Evolutionary conservation across 2,329 filamentous ascomycete genomes (phyloP).

Genomic region (Alternaria metachromatica): DNA sequence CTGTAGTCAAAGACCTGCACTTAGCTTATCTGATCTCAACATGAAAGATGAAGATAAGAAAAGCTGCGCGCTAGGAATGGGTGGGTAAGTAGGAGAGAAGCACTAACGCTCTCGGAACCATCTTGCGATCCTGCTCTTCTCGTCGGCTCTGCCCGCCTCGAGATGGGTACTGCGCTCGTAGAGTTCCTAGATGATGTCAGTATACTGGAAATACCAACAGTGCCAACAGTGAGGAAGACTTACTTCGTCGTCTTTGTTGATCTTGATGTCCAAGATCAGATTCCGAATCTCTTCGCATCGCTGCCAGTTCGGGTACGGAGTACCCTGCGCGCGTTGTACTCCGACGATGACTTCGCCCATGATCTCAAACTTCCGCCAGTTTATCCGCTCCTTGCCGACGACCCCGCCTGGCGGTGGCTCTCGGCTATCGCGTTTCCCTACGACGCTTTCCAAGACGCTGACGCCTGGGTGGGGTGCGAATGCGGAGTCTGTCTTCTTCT

Average conservation of each 20-base stretch:
- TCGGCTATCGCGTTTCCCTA: slow-evolving; percentile 49
- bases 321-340: slow-evolving; percentile 89
- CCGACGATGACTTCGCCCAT: slow-evolving; percentile 90
- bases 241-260: slow-evolving; percentile 88
- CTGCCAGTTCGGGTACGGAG: slow-evolving; percentile 75
- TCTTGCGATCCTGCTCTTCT: slow-evolving; percentile 51
- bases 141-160: slow-evolving; percentile 57
- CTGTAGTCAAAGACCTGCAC: slow-evolving; percentile 19
- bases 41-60: slow-evolving; percentile 17
- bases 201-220: not conserved
- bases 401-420: slow-evolving; percentile 48
- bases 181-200: slow-evolving; percentile 56
- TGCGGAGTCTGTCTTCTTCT: slow-evolving; percentile 33
- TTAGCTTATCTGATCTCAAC: slow-evolving; percentile 33
- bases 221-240: slow-evolving; percentile 37
- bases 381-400: slow-evolving; percentile 70
- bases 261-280: slow-evolving; percentile 80
- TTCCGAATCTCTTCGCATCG: slow-evolving; percentile 74
- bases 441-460: slow-evolving; percentile 40
- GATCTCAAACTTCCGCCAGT: slow-evolving; percentile 98
- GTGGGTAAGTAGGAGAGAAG: slow-evolving; percentile 22
- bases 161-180: slow-evolving; percentile 65
- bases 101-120: slow-evolving; percentile 57
- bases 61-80: slow-evolving; percentile 1
- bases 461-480: slow-evolving; percentile 45